These are phyloP conservation scores for Fonsecaea erecta DNA, from an alignment of 2,329 filamentous ascomycete species.

Conservation along the genomic window DNA sequence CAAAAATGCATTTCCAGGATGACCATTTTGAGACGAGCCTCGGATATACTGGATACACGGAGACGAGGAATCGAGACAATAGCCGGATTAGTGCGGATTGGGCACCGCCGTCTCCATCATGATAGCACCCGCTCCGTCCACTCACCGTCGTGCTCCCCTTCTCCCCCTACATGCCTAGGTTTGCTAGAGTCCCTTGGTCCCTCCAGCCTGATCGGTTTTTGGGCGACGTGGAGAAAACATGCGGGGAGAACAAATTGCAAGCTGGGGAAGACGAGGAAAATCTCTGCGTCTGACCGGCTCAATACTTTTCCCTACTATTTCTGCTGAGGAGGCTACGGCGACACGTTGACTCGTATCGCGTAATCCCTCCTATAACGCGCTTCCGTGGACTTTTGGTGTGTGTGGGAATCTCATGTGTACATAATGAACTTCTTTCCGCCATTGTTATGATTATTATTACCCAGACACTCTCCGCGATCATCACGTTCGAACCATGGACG, in stretches of 20 bases:
- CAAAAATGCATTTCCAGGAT: neutral
- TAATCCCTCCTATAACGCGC: neutral
- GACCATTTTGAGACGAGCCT: slow-evolving; percentile 10
- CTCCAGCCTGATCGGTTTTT: neutral
- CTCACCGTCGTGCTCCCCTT: neutral
- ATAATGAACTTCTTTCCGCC: no score
- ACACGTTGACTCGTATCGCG: neutral
- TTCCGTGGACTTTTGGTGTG: slow-evolving; percentile 23
- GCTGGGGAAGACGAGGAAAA: neutral
- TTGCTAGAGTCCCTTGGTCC: neutral
- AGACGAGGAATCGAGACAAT: neutral
- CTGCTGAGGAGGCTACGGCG: neutral
- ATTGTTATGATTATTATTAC: no score
- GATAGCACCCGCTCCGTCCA: neutral
- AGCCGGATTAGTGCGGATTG: slow-evolving; percentile 9
- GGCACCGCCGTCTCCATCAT: neutral
- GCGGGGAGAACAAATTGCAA: neutral
- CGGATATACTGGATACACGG: neutral
- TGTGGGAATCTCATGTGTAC: no score
- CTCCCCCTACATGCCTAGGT: neutral
- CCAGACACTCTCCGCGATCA: no score
- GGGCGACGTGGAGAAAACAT: slow-evolving; percentile 2
- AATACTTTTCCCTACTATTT: neutral
- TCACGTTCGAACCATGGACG: slow-evolving; percentile 24
- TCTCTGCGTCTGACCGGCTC: neutral